Conservation (phyloP, 768 basidiomycete genomes). For the Mycena crocata region DNA sequence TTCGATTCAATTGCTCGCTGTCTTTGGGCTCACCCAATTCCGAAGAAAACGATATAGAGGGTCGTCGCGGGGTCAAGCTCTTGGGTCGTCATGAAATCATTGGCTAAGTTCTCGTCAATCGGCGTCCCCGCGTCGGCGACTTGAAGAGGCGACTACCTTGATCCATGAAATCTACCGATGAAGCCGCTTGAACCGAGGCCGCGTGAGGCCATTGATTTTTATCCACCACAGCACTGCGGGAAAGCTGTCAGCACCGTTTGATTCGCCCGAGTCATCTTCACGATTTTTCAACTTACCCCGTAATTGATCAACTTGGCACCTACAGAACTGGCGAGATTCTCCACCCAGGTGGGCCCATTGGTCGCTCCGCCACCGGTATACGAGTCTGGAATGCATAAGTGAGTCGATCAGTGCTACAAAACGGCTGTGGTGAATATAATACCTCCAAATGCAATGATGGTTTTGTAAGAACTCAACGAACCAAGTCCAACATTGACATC, state of each 20-base stretch:
- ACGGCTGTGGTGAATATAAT: neutral
- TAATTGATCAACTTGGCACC: constrained; percentile 55
- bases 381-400: constrained; percentile 38
- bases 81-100: constrained; percentile 48
- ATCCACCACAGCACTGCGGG: constrained; percentile 45
- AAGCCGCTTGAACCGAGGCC: neutral
- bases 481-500: constrained; percentile 60
- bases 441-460: constrained; percentile 66
- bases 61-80: constrained; percentile 51
- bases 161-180: constrained; percentile 49
- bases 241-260: neutral
- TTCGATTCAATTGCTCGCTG: neutral
- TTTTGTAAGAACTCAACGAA: constrained; percentile 50
- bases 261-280: too few species aligned
- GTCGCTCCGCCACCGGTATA: constrained; percentile 57
- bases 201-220: constrained; percentile 33
- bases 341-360: constrained; percentile 56
- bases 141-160: constrained; percentile 46
- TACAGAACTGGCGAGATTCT: constrained; percentile 49
- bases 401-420: neutral
- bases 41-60: constrained; percentile 57
- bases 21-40: constrained; percentile 59
- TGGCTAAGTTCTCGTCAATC: constrained; percentile 35
- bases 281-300: constrained; percentile 43
- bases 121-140: neutral